Base-by-base conservation (phyloP, 805 yeast genomes). In the Kodamaea kakaduensis region DNA sequence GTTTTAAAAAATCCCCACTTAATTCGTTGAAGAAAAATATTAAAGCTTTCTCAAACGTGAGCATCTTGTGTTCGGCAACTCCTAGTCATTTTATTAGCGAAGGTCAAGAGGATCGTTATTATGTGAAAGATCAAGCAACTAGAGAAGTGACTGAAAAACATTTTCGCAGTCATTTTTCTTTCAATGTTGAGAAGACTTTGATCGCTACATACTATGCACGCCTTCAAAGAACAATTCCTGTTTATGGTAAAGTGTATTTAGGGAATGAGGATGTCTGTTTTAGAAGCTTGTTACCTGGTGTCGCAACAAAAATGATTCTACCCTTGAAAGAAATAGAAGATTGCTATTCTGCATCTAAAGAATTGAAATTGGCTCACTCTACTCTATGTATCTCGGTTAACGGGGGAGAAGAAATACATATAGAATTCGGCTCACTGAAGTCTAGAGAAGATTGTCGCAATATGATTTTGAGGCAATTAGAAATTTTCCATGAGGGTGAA, bases 231-330 rank as follows among this genome's bases (percentile, higher is more conserved):
- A 74, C 83, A 9, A 61, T 86, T 13, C 96, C 96, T 1, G 64
- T 79, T 1, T 88, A 85, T 58, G 97, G 97, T 1, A 84, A 85
- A 47, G 50, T 89, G 2, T 87, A 87, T 54, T 47, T 90, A 9
- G 85, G 95, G 0, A 64, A 71, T 13, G 69, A 68, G 19, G 75
- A 73, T 37, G 52, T 90, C n/a, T 89, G 95, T 44, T 90, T 84
- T 59, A 67, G 93, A 41, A 81, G 95, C 23, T 63, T 86, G 23
- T 50, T 86, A 3, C 94, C 94, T 0, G 93, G 94, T 0, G 69
- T 83, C 0, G 72, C 75, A 23, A 83, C 95, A 1, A 75, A 75
- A 38, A 85, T 90, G 95, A 75, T 88, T 5, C 58, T 90, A 6
- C 97, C 97, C 0, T 60, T 84, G 25, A 50, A 51, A 4, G 94